A percentile compares a stretch with the other conserved stretches of the same genome.
Conservation (phyloP, 768 basidiomycete genomes). For the Leucocoprinus leucothites region DNA sequence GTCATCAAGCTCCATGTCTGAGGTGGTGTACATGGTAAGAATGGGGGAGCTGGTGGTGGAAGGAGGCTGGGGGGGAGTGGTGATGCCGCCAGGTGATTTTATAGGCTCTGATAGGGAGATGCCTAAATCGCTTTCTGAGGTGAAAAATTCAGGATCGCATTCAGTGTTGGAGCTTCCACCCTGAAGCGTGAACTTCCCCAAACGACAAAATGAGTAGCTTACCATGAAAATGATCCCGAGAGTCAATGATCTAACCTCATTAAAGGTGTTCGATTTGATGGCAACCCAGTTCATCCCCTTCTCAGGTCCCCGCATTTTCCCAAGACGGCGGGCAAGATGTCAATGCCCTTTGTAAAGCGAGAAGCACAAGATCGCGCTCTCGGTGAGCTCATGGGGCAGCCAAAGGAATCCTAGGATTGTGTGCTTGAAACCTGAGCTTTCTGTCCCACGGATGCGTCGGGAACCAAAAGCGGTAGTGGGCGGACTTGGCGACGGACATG, state of each 20-base stretch:
- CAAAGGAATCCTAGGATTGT: too few species aligned
- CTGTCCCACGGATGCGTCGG: too few species aligned
- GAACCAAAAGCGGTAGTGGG: too few species aligned
- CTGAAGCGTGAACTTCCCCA: constrained; percentile 5
- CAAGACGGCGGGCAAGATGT: neutral
- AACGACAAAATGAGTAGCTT: constrained; percentile 2
- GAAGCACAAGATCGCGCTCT: too few species aligned
- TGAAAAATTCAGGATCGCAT: neutral
- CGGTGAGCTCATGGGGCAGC: too few species aligned
- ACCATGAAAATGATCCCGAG: constrained; percentile 4
- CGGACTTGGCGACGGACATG: too few species aligned
- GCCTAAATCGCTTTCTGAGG: constrained; percentile 6
- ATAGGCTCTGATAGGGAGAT: constrained; percentile 3
- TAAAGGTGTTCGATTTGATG: constrained; percentile 8
- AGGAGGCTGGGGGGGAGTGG: neutral
- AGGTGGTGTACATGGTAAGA: neutral
- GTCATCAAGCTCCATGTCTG: too few species aligned
- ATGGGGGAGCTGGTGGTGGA: neutral
- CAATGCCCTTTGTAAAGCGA: too few species aligned
- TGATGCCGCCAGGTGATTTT: neutral
- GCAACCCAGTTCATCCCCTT: neutral
- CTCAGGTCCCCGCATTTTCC: neutral
- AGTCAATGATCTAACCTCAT: constrained; percentile 2
- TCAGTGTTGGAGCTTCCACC: constrained; percentile 10
- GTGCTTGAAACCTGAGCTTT: too few species aligned